phyloP scores from a whole-genome alignment of 371 early-diverging fungal genomes.

The Mucor racemosus region DNA sequence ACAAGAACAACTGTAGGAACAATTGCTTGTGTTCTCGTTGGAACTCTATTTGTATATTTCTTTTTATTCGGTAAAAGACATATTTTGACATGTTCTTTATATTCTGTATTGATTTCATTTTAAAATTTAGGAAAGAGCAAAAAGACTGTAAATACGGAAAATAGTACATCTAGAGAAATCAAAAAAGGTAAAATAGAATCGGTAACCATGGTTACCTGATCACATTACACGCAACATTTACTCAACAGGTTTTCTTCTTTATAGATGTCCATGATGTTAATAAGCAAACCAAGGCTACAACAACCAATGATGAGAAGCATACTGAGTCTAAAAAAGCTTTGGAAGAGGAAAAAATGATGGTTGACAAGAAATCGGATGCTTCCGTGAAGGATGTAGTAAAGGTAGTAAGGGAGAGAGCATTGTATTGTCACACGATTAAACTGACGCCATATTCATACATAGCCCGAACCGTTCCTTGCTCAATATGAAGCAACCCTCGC shows the following conservation, averaged over 20 bases:
- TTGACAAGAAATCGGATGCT: conserved; percentile 2
- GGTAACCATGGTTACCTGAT: too few species aligned
- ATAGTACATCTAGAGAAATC: not conserved
- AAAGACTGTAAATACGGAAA: not conserved
- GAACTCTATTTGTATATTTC: not conserved
- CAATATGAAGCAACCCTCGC: conserved; percentile 14
- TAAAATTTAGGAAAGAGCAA: not conserved
- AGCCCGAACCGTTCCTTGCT: conserved; percentile 19
- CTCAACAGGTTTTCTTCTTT: not conserved
- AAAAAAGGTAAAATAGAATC: conserved; percentile 1
- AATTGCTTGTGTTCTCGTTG: not conserved
- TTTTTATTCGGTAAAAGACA: conserved; percentile 5
- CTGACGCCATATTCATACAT: not conserved
- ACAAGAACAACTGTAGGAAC: not conserved
- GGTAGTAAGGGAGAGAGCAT: not conserved
- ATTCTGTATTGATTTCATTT: not conserved
- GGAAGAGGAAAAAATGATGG: not conserved
- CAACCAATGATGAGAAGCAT: not conserved
- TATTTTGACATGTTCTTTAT: not conserved
- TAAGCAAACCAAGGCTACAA: not conserved
- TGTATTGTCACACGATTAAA: not conserved
- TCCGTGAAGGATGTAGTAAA: not conserved
- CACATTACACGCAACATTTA: not conserved
- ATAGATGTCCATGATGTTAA: not conserved
- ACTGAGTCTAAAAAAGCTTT: not conserved